Base-by-base conservation (phyloP, 2,329 filamentous ascomycete species). In the Graphilbum ipis-grandicollis region DNA sequence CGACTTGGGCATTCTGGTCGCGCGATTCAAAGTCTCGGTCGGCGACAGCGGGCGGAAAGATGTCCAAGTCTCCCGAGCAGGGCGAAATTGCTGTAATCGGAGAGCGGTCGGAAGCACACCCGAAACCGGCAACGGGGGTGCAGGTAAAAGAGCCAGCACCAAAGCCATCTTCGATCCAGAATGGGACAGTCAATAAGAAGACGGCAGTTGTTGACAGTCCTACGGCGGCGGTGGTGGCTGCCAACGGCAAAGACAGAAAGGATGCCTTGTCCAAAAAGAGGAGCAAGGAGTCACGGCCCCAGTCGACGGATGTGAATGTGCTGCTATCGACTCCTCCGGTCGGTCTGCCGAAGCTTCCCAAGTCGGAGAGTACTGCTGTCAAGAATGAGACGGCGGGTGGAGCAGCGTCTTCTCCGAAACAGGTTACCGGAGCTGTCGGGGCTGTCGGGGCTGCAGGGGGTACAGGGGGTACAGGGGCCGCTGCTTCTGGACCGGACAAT, bases 1-100 rank as follows among this genome's bases (percentile, higher is more conserved):
- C 79, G 1, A 80, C 76, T 0, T 88, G 81, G 81, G 80, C 77
- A 0, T 86, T 88, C 45, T 88, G 80, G 80, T 83, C 76, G 13
- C 70, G 66, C 33, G 73, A 77, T 44, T 28, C 26, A 5, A 54
- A 62, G 2, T 46, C 53, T 1, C 51, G 58, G 8, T 59, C 55
- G 30, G 45, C 53, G 9, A 47, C 47, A 4, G n/a, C n/a, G n/a
- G n/a, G n/a, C n/a, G 50, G 47, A 1, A 57, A 56, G 34, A 38
- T 49, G 10, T 30, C 41, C 6, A 28, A 42, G 13, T 25, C 49
- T 2, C 39, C 42, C 2, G 57, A 49, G 26, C 68, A 63, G 47
- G 72, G 61, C 19, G 60, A 66, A 47, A 56, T 77, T 33, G 73
- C 72, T 4, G 62, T 77, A 35, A 61, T 70, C 43, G 60, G 69